Evolutionary conservation across 345 rosid species (phyloP).

Genomic region (Eucalyptus marginata): DNA sequence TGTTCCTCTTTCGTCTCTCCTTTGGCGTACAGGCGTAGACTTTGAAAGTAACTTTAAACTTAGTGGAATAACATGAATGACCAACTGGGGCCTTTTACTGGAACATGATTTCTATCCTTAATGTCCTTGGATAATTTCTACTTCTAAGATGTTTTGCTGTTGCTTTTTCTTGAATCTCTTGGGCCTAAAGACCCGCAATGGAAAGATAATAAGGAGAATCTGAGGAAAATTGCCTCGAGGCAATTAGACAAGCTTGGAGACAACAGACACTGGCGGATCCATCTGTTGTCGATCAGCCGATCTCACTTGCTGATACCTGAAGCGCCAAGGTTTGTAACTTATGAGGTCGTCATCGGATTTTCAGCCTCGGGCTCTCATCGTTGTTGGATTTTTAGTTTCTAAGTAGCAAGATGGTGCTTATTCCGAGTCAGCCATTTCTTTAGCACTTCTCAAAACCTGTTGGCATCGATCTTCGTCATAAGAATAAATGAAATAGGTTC

Average conservation of each 20-base stretch:
- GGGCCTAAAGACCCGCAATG: conserved; percentile 83
- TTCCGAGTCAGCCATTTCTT: too few species aligned
- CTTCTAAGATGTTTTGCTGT: background rate
- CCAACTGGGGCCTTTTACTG: background rate
- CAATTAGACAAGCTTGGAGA: conserved; percentile 86
- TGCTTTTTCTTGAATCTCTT: background rate
- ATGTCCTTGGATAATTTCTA: background rate
- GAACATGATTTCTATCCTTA: background rate
- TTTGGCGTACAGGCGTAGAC: background rate
- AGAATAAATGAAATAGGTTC: too few species aligned
- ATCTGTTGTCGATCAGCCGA: conserved; percentile 64
- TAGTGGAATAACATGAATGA: background rate
- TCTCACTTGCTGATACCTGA: conserved; percentile 52
- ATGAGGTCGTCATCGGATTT: background rate
- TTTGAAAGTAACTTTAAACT: background rate
- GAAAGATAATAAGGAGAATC: conserved; percentile 96
- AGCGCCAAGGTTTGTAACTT: background rate
- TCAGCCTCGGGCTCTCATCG: background rate
- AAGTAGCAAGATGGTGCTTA: too few species aligned
- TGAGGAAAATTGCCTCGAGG: conserved; percentile 81
- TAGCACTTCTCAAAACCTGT: too few species aligned
- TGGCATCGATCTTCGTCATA: too few species aligned
- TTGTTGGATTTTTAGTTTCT: background rate
- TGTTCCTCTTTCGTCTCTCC: background rate
- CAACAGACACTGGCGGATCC: conserved; percentile 89